Evolutionary conservation across 495 filamentous ascomycete genomes (phyloP).

Genomic region (Xeromyces bisporus): DNA sequence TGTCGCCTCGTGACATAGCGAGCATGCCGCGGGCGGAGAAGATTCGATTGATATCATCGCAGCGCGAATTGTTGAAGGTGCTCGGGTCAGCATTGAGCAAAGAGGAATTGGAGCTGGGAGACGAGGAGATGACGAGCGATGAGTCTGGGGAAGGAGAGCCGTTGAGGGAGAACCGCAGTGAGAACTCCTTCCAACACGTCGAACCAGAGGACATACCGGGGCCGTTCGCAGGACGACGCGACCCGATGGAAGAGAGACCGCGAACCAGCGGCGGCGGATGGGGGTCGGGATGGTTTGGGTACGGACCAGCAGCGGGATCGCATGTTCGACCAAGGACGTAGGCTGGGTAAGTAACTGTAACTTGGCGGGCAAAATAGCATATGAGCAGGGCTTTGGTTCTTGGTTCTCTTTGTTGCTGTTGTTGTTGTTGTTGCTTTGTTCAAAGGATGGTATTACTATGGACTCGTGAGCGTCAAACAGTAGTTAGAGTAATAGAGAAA

Average conservation of each 20-base stretch:
- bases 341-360: too few species aligned
- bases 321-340: neutral
- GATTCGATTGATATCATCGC: slow-evolving; percentile 49
- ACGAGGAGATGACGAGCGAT: slow-evolving; percentile 23
- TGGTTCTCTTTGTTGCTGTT: neutral
- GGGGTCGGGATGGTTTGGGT: slow-evolving; percentile 23
- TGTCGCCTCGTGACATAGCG: slow-evolving; percentile 50
- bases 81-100: slow-evolving; percentile 58
- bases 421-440: neutral
- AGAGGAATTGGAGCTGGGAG: slow-evolving; percentile 41
- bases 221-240: slow-evolving; percentile 1
- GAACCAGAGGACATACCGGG: slow-evolving; percentile 44
- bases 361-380: too few species aligned
- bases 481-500: too few species aligned
- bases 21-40: slow-evolving; percentile 41
- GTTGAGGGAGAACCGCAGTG: slow-evolving; percentile 53
- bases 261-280: slow-evolving; percentile 14
- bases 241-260: slow-evolving; percentile 5
- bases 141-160: slow-evolving; percentile 32
- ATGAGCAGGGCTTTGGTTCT: too few species aligned
- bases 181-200: slow-evolving; percentile 70
- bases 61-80: slow-evolving; percentile 53
- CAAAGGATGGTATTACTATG: too few species aligned
- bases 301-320: neutral
- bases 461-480: too few species aligned